phyloP scores from a whole-genome alignment of 768 basidiomycete species.

The Holtermanniella nyarrowii region DNA sequence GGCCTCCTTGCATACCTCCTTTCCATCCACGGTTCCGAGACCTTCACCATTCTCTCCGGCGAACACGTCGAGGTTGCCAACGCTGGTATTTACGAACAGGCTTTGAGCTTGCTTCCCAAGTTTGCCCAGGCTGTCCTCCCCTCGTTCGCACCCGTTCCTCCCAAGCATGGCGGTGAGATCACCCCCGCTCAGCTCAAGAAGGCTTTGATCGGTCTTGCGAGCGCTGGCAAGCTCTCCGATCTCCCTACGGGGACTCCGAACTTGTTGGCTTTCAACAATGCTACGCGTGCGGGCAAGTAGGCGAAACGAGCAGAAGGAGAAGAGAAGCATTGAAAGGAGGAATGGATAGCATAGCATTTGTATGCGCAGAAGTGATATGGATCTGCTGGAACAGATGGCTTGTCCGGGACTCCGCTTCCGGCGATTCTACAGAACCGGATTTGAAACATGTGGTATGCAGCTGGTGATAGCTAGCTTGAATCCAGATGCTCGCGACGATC shows the following conservation, averaged over 20 bases:
- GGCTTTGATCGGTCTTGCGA: conserved; percentile 57
- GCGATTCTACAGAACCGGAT: no score
- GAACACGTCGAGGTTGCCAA: conserved; percentile 1
- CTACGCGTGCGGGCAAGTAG: conserved; percentile 19
- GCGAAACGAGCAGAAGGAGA: neutral
- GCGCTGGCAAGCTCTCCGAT: conserved; percentile 49
- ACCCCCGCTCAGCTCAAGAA: conserved; percentile 67
- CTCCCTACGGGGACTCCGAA: conserved; percentile 39
- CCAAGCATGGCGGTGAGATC: conserved; percentile 42
- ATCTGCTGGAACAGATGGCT: no score
- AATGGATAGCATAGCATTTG: neutral
- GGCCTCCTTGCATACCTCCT: conserved; percentile 87
- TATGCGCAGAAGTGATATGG: no score
- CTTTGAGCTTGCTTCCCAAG: conserved; percentile 49
- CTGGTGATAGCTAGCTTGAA: neutral
- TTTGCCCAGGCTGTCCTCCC: conserved; percentile 50
- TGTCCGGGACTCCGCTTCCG: no score
- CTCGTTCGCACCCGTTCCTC: conserved; percentile 19
- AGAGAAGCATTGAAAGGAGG: neutral
- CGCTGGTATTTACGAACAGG: conserved; percentile 30
- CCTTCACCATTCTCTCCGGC: conserved; percentile 22
- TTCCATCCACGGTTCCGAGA: conserved; percentile 64
- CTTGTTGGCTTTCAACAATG: conserved; percentile 41
- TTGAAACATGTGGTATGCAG: no score
- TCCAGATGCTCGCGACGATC: neutral